Conservation (phyloP, 148 eudicot genomes). For the Polygonum maritimum region DNA sequence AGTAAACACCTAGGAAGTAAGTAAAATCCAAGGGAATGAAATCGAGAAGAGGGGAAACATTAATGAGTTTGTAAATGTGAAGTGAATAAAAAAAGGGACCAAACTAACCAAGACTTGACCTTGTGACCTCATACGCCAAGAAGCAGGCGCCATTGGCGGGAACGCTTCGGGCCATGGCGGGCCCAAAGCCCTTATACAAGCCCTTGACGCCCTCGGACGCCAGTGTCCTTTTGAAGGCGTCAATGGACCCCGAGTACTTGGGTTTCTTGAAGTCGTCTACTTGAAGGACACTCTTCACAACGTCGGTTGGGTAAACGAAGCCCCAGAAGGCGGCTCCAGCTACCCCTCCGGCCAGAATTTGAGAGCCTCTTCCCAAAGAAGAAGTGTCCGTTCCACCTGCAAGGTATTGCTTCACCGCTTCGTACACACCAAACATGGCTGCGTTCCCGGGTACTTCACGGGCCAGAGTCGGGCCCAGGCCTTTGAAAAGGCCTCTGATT, state of each 20-base stretch:
- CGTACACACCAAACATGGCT: constrained; percentile 85
- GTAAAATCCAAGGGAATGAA: background rate
- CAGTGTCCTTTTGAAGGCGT: constrained; percentile 71
- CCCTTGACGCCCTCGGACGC: constrained; percentile 74
- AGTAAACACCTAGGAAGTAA: background rate
- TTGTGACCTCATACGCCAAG: constrained; percentile 87
- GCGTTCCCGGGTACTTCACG: constrained; percentile 97
- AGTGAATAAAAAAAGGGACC: background rate
- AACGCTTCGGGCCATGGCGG: constrained; percentile 87
- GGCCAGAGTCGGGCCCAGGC: constrained; percentile 75
- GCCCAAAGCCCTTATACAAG: constrained; percentile 90
- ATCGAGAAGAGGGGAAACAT: background rate
- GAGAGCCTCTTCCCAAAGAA: constrained; percentile 56
- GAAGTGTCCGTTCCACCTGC: constrained; percentile 88
- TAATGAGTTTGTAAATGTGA: background rate
- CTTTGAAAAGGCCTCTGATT: constrained; percentile 73
- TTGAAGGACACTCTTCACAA: constrained; percentile 82
- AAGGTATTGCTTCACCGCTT: constrained; percentile 54
- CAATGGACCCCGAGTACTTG: constrained; percentile 57
- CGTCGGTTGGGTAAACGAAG: constrained; percentile 78
- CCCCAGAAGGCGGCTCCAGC: constrained; percentile 86
- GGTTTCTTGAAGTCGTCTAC: constrained; percentile 78
- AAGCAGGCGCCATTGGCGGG: constrained; percentile 99
- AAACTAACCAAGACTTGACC: constrained; percentile 72
- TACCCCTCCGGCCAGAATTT: constrained; percentile 72